These are phyloP conservation scores for Microcera coccophila DNA, from an alignment of 2,329 filamentous ascomycete species.

Conservation along the genomic window DNA sequence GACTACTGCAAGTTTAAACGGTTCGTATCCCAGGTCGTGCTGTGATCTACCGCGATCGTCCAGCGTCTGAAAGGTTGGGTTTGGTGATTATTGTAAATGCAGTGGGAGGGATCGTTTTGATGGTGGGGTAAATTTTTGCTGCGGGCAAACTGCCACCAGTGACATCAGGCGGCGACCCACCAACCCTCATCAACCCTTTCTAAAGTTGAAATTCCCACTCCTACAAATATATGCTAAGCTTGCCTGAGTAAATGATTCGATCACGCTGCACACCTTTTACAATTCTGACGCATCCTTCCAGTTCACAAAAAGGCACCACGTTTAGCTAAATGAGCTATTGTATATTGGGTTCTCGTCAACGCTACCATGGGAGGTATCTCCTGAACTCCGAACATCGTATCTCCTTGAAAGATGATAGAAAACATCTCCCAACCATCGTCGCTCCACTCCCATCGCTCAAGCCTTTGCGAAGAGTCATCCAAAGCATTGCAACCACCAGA, in stretches of 20 bases:
- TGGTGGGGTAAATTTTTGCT: slow-evolving; percentile 42
- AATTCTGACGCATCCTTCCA: no score
- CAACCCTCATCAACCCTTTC: slow-evolving; percentile 8
- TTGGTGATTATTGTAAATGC: slow-evolving; percentile 20
- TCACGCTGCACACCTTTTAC: no score
- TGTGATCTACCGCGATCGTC: slow-evolving; percentile 3
- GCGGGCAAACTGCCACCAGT: slow-evolving; percentile 19
- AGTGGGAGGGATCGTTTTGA: slow-evolving; percentile 21
- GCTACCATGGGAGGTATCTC: background rate
- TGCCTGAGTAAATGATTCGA: no score
- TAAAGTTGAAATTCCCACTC: no score
- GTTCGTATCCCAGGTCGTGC: no score
- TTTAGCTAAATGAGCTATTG: no score
- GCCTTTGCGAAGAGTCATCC: slow-evolving; percentile 18
- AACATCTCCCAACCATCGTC: background rate
- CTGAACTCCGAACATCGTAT: background rate
- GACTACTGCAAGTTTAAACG: background rate
- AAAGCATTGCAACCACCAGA: slow-evolving; percentile 11
- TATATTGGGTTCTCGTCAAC: background rate
- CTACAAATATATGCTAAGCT: no score
- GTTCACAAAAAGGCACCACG: no score
- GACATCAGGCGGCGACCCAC: slow-evolving; percentile 29
- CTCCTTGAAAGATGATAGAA: no score
- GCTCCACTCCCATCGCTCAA: slow-evolving; percentile 3
- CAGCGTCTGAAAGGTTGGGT: background rate